phyloP scores from a whole-genome alignment of 306 rosid genomes.

The Vigna nakashimae region DNA sequence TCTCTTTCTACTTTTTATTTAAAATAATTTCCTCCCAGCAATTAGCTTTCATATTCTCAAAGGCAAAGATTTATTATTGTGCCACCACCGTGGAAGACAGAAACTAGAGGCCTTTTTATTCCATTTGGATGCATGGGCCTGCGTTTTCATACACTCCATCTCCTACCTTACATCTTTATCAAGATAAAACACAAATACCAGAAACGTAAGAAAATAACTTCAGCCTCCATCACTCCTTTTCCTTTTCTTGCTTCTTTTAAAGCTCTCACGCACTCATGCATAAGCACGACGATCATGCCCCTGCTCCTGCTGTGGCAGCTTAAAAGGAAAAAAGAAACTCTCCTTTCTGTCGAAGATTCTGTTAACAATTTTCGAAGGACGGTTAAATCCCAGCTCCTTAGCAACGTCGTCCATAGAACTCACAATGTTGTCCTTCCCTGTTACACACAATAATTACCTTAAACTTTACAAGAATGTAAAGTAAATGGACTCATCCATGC shows the following conservation, averaged over 20 bases:
- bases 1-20: too few species aligned
- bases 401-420: constrained; percentile 58
- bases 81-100: not conserved
- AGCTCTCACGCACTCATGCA: constrained; percentile 19
- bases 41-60: too few species aligned
- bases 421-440: constrained; percentile 65
- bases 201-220: not conserved
- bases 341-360: constrained; percentile 53
- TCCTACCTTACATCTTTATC: too few species aligned
- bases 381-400: constrained; percentile 57
- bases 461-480: not conserved
- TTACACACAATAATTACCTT: not conserved
- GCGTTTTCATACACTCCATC: not conserved
- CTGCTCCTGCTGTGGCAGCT: constrained; percentile 23
- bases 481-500: not conserved
- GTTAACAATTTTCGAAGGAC: constrained; percentile 57
- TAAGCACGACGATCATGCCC: constrained; percentile 41
- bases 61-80: not conserved
- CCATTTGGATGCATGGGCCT: not conserved
- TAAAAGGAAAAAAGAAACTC: constrained; percentile 52
- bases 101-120: constrained; percentile 3
- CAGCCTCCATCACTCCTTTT: not conserved
- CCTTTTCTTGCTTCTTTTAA: not conserved
- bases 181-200: too few species aligned
- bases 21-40: too few species aligned